These are phyloP conservation scores for Cyclanthera cordifolia DNA, from an alignment of 306 rosid genomes.

Conservation along the genomic window DNA sequence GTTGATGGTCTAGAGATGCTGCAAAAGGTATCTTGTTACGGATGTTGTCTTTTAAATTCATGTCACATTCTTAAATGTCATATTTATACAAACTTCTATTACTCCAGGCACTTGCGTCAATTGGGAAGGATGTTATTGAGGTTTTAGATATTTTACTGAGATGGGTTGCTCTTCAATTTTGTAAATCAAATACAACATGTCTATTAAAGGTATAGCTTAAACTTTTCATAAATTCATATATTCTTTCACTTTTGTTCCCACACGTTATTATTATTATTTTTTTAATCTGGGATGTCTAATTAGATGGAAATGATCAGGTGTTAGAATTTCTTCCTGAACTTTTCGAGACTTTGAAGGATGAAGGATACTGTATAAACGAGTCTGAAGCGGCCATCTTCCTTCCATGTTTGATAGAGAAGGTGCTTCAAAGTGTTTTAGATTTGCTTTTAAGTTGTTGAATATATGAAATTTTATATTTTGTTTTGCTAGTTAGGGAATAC, in stretches of 20 bases:
- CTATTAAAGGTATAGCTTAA: conserved; percentile 61
- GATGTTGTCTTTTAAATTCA: neutral
- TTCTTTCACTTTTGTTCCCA: neutral
- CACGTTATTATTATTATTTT: neutral
- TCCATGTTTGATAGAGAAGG: conserved; percentile 95
- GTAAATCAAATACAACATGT: conserved; percentile 96
- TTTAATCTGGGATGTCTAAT: neutral
- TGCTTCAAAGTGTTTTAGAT: conserved; percentile 16
- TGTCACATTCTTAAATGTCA: neutral
- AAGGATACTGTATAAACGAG: conserved; percentile 66
- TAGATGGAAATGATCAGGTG: conserved; percentile 42
- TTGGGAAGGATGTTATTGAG: conserved; percentile 71
- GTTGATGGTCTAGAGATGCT: conserved; percentile 91
- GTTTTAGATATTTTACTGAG: conserved; percentile 82
- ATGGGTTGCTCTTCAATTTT: conserved; percentile 93
- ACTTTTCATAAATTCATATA: neutral
- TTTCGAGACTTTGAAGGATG: conserved; percentile 70
- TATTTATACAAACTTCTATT: conserved; percentile 11
- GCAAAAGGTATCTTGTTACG: conserved; percentile 51
- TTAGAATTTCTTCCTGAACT: conserved; percentile 89
- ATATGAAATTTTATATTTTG: neutral
- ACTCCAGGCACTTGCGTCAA: conserved; percentile 75
- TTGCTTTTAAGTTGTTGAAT: neutral
- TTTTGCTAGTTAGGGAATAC: no score
- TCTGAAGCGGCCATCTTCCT: conserved; percentile 84